Percentiles rank a stretch among this genome's conserved stretches.
phyloP scores from a whole-genome alignment of 371 early-diverging fungal genomes.

The Nematocida sp. region DNA sequence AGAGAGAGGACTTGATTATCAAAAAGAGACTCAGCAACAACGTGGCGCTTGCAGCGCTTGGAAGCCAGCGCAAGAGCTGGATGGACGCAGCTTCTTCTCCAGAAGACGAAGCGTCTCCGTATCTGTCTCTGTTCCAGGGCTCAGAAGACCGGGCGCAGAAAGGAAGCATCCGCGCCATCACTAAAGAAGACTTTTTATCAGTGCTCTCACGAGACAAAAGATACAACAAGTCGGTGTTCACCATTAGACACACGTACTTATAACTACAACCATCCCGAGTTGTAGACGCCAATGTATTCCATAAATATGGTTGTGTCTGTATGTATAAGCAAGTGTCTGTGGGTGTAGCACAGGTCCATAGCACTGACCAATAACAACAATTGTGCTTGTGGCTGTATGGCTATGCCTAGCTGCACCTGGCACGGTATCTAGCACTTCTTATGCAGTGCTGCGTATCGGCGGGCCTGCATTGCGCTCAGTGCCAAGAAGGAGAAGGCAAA shows the following conservation, averaged over 20 bases:
- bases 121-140: conserved; percentile 60
- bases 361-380: too few relatives aligned
- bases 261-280: too few relatives aligned
- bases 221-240: conserved; percentile 65
- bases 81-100: conserved; percentile 51
- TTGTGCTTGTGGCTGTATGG: too few relatives aligned
- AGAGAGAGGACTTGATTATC: conserved; percentile 65
- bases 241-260: conserved; percentile 58
- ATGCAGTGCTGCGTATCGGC: too few relatives aligned
- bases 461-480: too few relatives aligned
- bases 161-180: conserved; percentile 55
- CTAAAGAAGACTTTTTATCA: conserved; percentile 63
- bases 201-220: conserved; percentile 64
- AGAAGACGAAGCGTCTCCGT: conserved; percentile 43
- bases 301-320: too few relatives aligned
- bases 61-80: conserved; percentile 64
- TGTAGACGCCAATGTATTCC: too few relatives aligned
- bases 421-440: too few relatives aligned
- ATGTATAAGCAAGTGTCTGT: too few relatives aligned
- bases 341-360: too few relatives aligned
- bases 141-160: conserved; percentile 60
- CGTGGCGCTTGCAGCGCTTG: conserved; percentile 65
- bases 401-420: too few relatives aligned
- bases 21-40: conserved; percentile 64
- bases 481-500: too few relatives aligned